Evolutionary conservation across 345 rosid species (phyloP).

Genomic region (Balakata baccata): DNA sequence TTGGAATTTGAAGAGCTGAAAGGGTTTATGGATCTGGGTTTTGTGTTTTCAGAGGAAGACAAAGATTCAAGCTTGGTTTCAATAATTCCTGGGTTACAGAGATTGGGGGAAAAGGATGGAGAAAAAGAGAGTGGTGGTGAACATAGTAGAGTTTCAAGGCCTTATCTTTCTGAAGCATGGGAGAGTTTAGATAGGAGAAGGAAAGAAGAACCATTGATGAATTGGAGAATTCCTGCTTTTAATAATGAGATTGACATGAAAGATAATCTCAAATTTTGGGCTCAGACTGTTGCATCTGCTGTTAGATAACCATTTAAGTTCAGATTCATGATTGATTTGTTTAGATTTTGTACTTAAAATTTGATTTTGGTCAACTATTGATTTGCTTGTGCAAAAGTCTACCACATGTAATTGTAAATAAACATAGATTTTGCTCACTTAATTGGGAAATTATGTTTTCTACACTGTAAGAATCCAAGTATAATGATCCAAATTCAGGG

Average conservation of each 20-base stretch:
- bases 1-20: conserved; percentile 74
- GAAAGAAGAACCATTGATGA: conserved; percentile 46
- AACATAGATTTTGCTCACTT: not conserved
- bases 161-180: conserved; percentile 93
- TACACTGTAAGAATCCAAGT: no score
- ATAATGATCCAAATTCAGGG: not conserved
- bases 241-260: conserved; percentile 57
- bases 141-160: conserved; percentile 41
- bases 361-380: not conserved
- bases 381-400: not conserved
- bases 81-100: conserved; percentile 70
- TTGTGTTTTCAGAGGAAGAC: conserved; percentile 78
- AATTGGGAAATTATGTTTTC: not conserved
- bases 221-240: conserved; percentile 55
- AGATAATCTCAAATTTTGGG: conserved; percentile 65
- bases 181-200: conserved; percentile 37
- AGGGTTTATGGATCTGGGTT: conserved; percentile 91
- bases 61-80: conserved; percentile 60
- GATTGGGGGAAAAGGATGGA: conserved; percentile 39
- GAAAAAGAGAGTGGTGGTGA: conserved; percentile 22
- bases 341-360: not conserved
- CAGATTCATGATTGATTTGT: not conserved
- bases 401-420: conserved; percentile 1
- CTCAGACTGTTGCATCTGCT: conserved; percentile 67
- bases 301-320: conserved; percentile 37